Conservation (phyloP, 306 rosid genomes). For the Vigna trinervia region DNA sequence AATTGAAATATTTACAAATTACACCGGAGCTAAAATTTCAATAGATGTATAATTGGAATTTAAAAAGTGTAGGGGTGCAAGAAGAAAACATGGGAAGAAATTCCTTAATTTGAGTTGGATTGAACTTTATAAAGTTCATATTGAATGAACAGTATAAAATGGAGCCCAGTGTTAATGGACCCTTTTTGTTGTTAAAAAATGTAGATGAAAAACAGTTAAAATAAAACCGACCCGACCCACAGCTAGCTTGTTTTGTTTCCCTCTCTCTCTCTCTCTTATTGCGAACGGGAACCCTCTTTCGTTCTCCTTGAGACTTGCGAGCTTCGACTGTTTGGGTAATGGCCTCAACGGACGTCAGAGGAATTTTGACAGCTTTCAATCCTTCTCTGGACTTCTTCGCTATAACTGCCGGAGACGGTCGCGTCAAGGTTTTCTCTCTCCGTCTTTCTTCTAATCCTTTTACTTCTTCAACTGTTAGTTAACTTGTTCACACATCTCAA, state of each 20-base stretch:
- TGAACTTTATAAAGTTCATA: neutral
- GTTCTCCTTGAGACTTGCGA: neutral
- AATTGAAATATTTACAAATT: too few species aligned
- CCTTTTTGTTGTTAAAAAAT: too few species aligned
- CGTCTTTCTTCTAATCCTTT: neutral
- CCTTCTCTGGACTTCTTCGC: slow-evolving; percentile 83
- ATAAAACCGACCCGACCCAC: neutral
- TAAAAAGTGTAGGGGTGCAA: too few species aligned
- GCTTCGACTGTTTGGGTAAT: slow-evolving; percentile 15
- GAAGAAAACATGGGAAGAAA: too few species aligned
- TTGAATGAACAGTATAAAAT: too few species aligned
- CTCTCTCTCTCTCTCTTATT: neutral
- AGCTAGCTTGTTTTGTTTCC: neutral
- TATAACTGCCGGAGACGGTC: slow-evolving; percentile 86
- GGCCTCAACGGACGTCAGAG: slow-evolving; percentile 66
- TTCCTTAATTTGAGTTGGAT: neutral
- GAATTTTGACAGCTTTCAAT: slow-evolving; percentile 75
- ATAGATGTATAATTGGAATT: too few species aligned
- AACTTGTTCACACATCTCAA: neutral
- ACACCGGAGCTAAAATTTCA: too few species aligned
- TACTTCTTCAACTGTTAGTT: neutral
- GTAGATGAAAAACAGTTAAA: neutral
- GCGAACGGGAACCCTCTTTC: slow-evolving; percentile 24
- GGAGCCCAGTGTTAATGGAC: neutral
- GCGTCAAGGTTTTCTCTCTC: slow-evolving; percentile 66